Evolutionary conservation across 75 land plant genomes (phyloP).

Genomic region (Cryptomeria japonica): DNA sequence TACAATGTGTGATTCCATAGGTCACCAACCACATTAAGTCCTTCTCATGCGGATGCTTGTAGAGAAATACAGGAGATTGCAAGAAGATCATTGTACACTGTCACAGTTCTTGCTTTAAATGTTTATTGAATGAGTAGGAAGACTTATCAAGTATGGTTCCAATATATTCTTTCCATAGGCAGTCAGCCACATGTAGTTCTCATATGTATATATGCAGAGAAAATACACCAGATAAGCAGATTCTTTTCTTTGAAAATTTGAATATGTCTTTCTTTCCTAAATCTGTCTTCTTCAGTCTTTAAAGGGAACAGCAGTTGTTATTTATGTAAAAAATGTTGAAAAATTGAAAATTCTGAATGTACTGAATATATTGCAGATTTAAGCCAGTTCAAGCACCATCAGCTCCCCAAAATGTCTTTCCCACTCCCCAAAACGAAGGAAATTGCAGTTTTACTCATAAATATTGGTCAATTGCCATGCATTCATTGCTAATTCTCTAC

Average conservation of each 20-base stretch:
- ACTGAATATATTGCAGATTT: neutral
- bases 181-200: neutral
- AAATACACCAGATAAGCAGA: neutral
- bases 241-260: neutral
- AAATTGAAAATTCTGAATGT: slow-evolving; percentile 6
- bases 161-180: neutral
- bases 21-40: neutral
- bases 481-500: slow-evolving; percentile 18
- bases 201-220: neutral
- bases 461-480: slow-evolving; percentile 9
- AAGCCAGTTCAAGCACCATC: neutral
- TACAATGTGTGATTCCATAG: neutral
- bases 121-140: neutral
- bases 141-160: neutral
- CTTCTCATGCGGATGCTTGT: neutral
- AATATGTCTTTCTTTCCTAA: neutral
- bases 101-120: neutral
- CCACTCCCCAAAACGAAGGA: neutral
- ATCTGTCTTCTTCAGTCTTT: neutral
- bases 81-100: neutral
- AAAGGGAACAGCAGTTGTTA: neutral
- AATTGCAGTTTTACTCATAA: slow-evolving; percentile 16
- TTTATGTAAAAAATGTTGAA: neutral
- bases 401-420: neutral
- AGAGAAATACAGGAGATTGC: neutral